phyloP scores from a whole-genome alignment of 345 rosid species.

The Lepidium sativum region DNA sequence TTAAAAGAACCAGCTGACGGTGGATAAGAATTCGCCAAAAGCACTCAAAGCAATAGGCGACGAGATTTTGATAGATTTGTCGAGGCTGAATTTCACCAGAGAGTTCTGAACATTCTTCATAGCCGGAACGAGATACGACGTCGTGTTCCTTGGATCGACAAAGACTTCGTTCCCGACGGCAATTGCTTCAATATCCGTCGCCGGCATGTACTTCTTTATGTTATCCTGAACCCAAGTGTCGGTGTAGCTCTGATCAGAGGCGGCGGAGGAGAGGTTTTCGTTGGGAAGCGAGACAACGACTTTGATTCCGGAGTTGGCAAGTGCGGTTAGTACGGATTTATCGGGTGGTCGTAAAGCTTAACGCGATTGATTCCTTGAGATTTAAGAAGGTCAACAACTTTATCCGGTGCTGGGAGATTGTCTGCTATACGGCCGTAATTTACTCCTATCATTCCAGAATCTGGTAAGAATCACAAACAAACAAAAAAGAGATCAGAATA shows the following conservation, averaged over 20 bases:
- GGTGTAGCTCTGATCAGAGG: constrained; percentile 57
- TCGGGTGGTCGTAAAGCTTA: constrained; percentile 81
- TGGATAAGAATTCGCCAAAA: constrained; percentile 58
- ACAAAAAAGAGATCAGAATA: neutral
- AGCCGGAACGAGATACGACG: constrained; percentile 64
- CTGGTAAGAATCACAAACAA: constrained; percentile 19
- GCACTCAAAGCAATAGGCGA: constrained; percentile 74
- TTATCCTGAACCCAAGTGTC: constrained; percentile 77
- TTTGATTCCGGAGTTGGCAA: constrained; percentile 51
- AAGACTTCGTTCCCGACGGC: constrained; percentile 93
- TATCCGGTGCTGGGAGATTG: constrained; percentile 55
- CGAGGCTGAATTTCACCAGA: constrained; percentile 42
- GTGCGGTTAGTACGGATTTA: constrained; percentile 51
- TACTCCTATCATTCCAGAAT: constrained; percentile 54
- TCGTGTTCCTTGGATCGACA: constrained; percentile 64
- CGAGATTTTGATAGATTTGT: constrained; percentile 48
- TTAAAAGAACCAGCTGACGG: constrained; percentile 80
- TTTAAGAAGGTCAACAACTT: constrained; percentile 65
- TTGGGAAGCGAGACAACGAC: constrained; percentile 76
- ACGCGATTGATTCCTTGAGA: constrained; percentile 46
- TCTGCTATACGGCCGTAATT: constrained; percentile 82
- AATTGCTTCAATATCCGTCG: constrained; percentile 62
- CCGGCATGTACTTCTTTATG: constrained; percentile 46
- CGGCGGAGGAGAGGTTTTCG: constrained; percentile 61
- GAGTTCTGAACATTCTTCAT: constrained; percentile 67